Evolutionary conservation across 106 monocot species (phyloP).

Genomic region (Acorus calamus): DNA sequence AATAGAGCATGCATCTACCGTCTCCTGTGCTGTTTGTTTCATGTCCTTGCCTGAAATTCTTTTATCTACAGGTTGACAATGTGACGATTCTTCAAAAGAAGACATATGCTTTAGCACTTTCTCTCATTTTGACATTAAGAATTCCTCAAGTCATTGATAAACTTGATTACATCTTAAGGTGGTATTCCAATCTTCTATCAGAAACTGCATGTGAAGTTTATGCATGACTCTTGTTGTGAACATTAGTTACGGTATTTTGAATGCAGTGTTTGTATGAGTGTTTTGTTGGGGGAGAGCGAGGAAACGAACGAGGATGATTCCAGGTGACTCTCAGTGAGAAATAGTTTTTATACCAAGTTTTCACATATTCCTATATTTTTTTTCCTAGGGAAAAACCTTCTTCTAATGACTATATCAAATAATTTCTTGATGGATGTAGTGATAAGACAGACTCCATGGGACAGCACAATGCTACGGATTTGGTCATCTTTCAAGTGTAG

Average conservation of each 20-base stretch:
- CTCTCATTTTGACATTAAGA: constrained; percentile 78
- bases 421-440: constrained; percentile 22
- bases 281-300: constrained; percentile 62
- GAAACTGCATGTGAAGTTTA: neutral
- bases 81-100: constrained; percentile 56
- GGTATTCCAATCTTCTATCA: neutral
- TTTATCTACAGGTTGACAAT: constrained; percentile 54
- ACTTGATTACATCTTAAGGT: constrained; percentile 95
- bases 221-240: no score
- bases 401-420: neutral
- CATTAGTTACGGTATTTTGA: neutral
- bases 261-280: constrained; percentile 80
- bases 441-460: constrained; percentile 48
- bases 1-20: neutral
- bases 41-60: neutral
- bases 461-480: constrained; percentile 31
- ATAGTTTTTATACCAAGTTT: no score
- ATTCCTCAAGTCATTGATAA: constrained; percentile 83
- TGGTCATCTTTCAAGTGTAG: constrained; percentile 54
- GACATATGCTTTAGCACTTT: constrained; percentile 73
- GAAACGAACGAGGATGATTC: constrained; percentile 60
- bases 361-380: neutral
- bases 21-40: neutral
- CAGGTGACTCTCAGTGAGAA: constrained; percentile 28
- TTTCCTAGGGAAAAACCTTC: neutral